A percentile compares a stretch with the other conserved stretches of the same genome.
Evolutionary conservation across 306 rosid species (phyloP).

Genomic region (Cicer bijugum): DNA sequence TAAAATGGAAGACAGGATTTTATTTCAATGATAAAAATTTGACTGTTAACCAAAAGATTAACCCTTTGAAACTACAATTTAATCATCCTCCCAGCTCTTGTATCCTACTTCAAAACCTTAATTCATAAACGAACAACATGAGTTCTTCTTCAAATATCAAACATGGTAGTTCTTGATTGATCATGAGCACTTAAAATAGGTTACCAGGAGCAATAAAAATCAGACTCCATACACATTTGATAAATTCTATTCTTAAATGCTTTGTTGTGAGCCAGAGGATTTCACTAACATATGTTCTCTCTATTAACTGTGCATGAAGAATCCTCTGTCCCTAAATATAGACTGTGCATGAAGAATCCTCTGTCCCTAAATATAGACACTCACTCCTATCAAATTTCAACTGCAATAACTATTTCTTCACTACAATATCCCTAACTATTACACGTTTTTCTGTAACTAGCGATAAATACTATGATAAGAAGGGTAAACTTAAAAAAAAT

Average conservation of each 20-base stretch:
- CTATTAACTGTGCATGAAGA: not conserved
- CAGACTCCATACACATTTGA: not conserved
- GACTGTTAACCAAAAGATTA: not conserved
- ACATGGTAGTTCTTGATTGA: not conserved
- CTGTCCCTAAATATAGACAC: too few species aligned
- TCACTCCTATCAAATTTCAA: too few species aligned
- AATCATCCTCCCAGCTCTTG: conserved; percentile 8
- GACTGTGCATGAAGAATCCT: not conserved
- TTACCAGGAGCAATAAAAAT: not conserved
- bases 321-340: too few species aligned
- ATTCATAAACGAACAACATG: conserved; percentile 16
- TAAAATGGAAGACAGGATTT: not conserved
- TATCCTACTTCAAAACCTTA: not conserved
- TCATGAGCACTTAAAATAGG: not conserved
- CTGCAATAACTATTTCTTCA: too few species aligned
- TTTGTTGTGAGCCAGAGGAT: not conserved
- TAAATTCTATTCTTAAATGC: not conserved
- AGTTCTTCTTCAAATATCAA: not conserved
- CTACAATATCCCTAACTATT: too few species aligned
- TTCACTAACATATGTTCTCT: not conserved
- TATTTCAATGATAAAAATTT: too few species aligned
- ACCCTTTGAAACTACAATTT: not conserved
- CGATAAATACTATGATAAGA: too few species aligned
- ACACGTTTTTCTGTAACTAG: too few species aligned
- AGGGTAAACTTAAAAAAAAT: too few species aligned